Percentiles rank a stretch among this genome's conserved stretches.
Conservation (phyloP, 78 protist genomes). For the Polysphondylium violaceum region DNA sequence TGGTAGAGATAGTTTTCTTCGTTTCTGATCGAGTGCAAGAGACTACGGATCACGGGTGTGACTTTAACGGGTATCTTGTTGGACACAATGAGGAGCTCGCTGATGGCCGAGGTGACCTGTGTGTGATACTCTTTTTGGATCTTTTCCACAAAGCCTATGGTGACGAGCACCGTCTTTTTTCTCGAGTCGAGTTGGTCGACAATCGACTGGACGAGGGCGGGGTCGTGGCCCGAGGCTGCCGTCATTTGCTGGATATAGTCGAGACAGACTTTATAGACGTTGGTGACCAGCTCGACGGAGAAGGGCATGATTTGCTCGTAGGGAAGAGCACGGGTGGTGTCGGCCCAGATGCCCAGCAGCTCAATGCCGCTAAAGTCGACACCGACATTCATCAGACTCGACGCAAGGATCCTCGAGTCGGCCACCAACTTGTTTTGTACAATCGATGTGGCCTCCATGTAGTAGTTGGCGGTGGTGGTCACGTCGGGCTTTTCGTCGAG, state of each 20-base stretch:
- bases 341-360: not conserved
- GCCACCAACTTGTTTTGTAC: conserved; percentile 19
- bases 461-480: not conserved
- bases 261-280: conserved; percentile 33
- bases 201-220: not conserved
- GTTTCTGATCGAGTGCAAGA: conserved; percentile 52
- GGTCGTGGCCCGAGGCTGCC: not conserved
- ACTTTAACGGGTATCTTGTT: conserved; percentile 44
- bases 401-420: conserved; percentile 20
- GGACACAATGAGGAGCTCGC: conserved; percentile 9
- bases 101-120: conserved; percentile 9
- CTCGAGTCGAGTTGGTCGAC: conserved; percentile 54
- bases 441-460: conserved; percentile 31
- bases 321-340: not conserved
- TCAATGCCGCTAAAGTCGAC: conserved; percentile 47
- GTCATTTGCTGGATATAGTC: conserved; percentile 3
- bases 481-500: not conserved
- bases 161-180: conserved; percentile 32
- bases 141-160: conserved; percentile 48
- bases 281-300: conserved; percentile 10
- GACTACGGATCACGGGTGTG: conserved; percentile 10
- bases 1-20: conserved; percentile 51
- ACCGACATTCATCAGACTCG: conserved; percentile 43
- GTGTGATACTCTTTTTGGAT: conserved; percentile 64
- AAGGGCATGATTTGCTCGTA: conserved; percentile 24